phyloP scores from a whole-genome alignment of 352 stramenopile species.

The Phytophthora pseudosyringae region DNA sequence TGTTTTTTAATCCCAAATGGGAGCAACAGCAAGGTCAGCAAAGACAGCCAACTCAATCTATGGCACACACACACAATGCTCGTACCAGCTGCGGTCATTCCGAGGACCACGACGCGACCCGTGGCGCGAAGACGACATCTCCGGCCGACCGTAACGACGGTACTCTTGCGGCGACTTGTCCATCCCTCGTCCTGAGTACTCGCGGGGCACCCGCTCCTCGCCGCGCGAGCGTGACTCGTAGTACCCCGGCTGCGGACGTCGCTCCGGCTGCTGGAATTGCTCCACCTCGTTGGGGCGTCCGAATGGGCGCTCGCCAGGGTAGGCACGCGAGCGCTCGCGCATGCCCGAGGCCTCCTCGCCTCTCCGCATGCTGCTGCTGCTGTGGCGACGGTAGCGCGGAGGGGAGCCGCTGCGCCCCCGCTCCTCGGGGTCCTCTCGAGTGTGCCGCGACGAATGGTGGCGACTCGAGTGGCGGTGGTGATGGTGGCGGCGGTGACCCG shows the following conservation, averaged over 20 bases:
- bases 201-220: constrained; percentile 28
- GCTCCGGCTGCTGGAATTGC: constrained; percentile 26
- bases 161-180: constrained; percentile 31
- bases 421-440: constrained; percentile 28
- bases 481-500: constrained; percentile 23
- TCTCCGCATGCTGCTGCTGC: constrained; percentile 34
- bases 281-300: constrained; percentile 23
- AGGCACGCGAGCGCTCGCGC: constrained; percentile 32
- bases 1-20: too few relatives aligned
- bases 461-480: constrained; percentile 37
- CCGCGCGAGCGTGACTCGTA: constrained; percentile 26
- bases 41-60: background rate
- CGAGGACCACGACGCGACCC: constrained; percentile 34
- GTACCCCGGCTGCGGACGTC: constrained; percentile 19
- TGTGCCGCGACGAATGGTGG: constrained; percentile 38
- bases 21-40: constrained; percentile 12
- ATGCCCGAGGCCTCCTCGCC: constrained; percentile 22
- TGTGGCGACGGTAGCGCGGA: constrained; percentile 26
- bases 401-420: constrained; percentile 36
- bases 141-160: constrained; percentile 34
- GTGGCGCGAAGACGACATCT: constrained; percentile 32
- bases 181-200: constrained; percentile 30
- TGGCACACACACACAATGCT: background rate
- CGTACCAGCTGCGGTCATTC: constrained; percentile 42
- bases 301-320: constrained; percentile 25